phyloP scores from a whole-genome alignment of 169 alveolate species.

The Cryptosporidium muris region DNA sequence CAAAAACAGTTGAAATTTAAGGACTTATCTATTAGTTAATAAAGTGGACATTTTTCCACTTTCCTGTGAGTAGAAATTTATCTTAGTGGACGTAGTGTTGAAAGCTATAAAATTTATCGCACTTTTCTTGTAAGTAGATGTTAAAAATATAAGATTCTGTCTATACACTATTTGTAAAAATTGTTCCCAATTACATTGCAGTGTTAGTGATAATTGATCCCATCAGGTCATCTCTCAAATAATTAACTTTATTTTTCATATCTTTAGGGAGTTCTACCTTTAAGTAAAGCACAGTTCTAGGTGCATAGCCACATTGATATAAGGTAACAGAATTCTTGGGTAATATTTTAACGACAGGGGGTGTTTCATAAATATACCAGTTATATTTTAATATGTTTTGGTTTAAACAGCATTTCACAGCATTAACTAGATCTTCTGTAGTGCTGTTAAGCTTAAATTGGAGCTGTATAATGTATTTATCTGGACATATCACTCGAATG shows the following conservation, averaged over 20 bases:
- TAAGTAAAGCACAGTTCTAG: slow-evolving; percentile 56
- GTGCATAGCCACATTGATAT: slow-evolving; percentile 48
- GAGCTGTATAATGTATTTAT: slow-evolving; percentile 50
- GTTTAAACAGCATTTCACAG: slow-evolving; percentile 46
- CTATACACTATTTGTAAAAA: too few species aligned
- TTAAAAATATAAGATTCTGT: not conserved
- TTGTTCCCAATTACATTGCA: too few species aligned
- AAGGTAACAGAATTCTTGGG: slow-evolving; percentile 28
- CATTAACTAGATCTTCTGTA: slow-evolving; percentile 30
- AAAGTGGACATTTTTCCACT: not conserved
- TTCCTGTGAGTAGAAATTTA: not conserved
- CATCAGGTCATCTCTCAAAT: slow-evolving; percentile 25
- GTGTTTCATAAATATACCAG: slow-evolving; percentile 58
- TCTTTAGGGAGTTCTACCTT: slow-evolving; percentile 60
- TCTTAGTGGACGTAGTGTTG: not conserved
- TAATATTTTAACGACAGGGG: slow-evolving; percentile 31
- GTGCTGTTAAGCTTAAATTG: slow-evolving; percentile 57
- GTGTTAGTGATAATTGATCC: not conserved
- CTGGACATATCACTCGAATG: slow-evolving; percentile 52
- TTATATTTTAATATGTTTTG: slow-evolving; percentile 30
- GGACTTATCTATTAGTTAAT: not conserved
- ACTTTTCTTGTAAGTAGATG: not conserved
- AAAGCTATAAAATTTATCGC: not conserved
- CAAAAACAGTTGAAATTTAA: not conserved
- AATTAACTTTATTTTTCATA: slow-evolving; percentile 22